Evolutionary conservation across 2,329 filamentous ascomycete species (phyloP), one percentile per base, ranked within the genome.

Genomic region (Pleoardoris graminearum): DNA sequence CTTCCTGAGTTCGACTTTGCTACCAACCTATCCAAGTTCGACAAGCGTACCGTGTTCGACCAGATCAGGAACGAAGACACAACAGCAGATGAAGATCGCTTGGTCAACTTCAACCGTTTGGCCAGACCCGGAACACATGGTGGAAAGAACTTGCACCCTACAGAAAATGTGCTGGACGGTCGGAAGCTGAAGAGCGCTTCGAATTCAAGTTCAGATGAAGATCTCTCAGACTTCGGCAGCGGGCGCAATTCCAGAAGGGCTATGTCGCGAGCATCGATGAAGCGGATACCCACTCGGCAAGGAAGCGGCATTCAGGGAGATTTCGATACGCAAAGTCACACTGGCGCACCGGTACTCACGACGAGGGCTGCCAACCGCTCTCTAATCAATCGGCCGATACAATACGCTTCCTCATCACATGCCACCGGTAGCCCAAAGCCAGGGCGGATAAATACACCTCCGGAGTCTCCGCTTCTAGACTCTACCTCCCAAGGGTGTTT

Each of bases 1-100:
- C 84, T 94, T 79, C 90, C 89, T 10, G 94, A 97, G 55, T 97
- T 97, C 64, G 93, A 97, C 72, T 97, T 97, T 66, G 87, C 90
- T 63, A 86, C 85, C 49, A 91, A 91, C 60, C 80, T 97, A 27
- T 92, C 90, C 41, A 96, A 96, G 68, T 97, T 97, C 65, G 92
- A 97, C 77, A 97, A 97, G 77, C 85, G 88, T 50, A 87, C 86
- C 1, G 85, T 97, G 7, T 99, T 99, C 69, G 89, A 93, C 60
- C 88, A 97, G 73, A 94, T 97, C 73, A 83, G 90, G 54, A 90
- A 89, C 60, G 90, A 95, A 51, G 93, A 97, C 64, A 87, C 85
- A 25, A 85, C 93, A 7, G 90, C 92, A n/a, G 92, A 96, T 51
- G 88, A 92, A 48, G 90, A 90, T 59, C 87, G 93, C n/a, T 76